These are phyloP conservation scores for Daucus carota DNA, from an alignment of 129 eudicot genomes.

Conservation along the genomic window DNA sequence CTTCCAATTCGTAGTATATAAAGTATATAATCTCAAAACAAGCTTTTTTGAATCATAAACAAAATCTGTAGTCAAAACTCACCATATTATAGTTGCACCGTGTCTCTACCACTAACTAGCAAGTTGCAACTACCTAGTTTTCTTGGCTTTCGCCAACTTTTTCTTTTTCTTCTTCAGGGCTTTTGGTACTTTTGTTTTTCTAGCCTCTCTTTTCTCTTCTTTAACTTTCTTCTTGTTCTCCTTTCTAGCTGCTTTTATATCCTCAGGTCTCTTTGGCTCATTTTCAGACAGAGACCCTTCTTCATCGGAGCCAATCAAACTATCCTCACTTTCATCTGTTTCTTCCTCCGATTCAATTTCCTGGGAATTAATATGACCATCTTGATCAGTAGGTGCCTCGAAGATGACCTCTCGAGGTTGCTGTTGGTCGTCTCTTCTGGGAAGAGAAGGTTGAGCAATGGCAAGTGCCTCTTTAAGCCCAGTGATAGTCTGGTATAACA, in stretches of 20 bases:
- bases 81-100: background rate
- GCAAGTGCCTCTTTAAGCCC: constrained; percentile 72
- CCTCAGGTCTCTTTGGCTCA: constrained; percentile 36
- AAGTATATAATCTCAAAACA: too few species aligned
- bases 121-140: constrained; percentile 43
- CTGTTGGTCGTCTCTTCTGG: constrained; percentile 23
- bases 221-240: constrained; percentile 94
- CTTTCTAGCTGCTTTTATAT: constrained; percentile 75
- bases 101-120: background rate
- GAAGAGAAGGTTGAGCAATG: constrained; percentile 21
- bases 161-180: constrained; percentile 79
- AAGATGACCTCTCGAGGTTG: constrained; percentile 16
- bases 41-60: background rate
- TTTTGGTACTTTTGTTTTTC: constrained; percentile 81
- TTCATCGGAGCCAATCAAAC: constrained; percentile 33
- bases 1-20: background rate
- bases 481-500: constrained; percentile 76
- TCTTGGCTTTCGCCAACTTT: constrained; percentile 71
- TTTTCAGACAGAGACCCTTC: constrained; percentile 27
- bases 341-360: constrained; percentile 33
- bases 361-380: constrained; percentile 7
- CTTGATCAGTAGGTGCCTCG: constrained; percentile 13
- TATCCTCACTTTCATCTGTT: constrained; percentile 41
- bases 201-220: constrained; percentile 89
- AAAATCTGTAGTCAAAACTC: background rate